A percentile compares a stretch with the other conserved stretches of the same genome.
Conservation (phyloP, 2,329 filamentous ascomycete species). For the Orbilia oligospora region DNA sequence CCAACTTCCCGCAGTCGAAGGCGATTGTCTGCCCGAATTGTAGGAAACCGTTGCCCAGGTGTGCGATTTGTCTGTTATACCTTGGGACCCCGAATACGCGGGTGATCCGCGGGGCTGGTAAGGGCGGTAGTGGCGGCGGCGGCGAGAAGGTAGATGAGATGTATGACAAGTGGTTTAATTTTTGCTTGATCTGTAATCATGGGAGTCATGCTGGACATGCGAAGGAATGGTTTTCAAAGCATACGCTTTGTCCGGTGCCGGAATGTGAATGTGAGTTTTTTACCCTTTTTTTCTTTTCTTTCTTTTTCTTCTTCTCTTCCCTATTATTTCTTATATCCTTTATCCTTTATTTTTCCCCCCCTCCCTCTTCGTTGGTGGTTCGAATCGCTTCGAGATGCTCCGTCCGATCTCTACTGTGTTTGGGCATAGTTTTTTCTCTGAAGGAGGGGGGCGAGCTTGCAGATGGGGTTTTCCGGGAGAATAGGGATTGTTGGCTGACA, state of each 20-base stretch:
- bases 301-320: background rate
- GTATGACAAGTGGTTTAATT: conserved; percentile 72
- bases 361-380: background rate
- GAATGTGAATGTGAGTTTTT: conserved; percentile 76
- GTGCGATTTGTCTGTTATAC: conserved; percentile 77
- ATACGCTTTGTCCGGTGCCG: conserved; percentile 77
- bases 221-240: conserved; percentile 76
- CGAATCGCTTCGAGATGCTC: too few species aligned
- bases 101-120: conserved; percentile 67
- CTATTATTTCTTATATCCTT: background rate
- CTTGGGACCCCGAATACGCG: conserved; percentile 76
- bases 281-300: conserved; percentile 11
- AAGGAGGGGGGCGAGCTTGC: too few species aligned
- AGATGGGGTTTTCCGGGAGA: background rate
- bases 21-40: conserved; percentile 78
- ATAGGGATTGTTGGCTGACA: conserved; percentile 1
- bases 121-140: background rate
- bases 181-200: conserved; percentile 78
- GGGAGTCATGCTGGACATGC: conserved; percentile 78
- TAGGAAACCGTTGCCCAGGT: conserved; percentile 77
- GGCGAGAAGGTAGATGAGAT: conserved; percentile 68
- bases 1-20: conserved; percentile 52
- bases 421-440: background rate
- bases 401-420: background rate
- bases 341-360: background rate